Percentiles rank a stretch among this genome's conserved stretches.
Evolutionary conservation across 2,329 filamentous ascomycete species (phyloP).

Genomic region (Venturia nashicola): DNA sequence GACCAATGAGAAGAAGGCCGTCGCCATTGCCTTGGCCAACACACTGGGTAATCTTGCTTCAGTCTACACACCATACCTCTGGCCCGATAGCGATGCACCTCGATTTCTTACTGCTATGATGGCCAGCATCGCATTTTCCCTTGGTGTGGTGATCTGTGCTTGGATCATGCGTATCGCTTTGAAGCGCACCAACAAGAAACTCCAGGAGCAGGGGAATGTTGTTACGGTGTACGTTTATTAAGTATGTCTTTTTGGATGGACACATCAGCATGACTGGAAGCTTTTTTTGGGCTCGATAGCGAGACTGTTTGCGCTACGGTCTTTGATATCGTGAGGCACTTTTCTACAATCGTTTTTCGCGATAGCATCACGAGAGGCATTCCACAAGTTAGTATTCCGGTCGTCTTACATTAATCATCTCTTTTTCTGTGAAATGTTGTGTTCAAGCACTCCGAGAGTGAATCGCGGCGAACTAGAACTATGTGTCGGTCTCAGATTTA

Average conservation of each 20-base stretch:
- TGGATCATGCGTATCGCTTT: background rate
- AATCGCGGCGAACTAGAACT: background rate
- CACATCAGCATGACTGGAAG: background rate
- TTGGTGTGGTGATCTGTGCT: background rate
- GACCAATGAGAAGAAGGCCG: slow-evolving; percentile 32
- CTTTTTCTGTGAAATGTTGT: no score
- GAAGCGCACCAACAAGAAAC: background rate
- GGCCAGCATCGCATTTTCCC: background rate
- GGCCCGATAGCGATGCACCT: background rate
- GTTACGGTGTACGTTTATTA: background rate
- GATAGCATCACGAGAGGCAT: no score
- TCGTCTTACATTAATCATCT: no score
- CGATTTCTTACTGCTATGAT: background rate
- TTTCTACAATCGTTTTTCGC: no score
- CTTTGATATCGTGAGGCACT: no score
- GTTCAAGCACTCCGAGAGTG: background rate
- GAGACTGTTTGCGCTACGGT: no score
- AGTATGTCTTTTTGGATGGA: background rate
- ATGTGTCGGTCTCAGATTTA: background rate
- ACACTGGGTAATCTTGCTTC: slow-evolving; percentile 26
- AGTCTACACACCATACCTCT: slow-evolving; percentile 20
- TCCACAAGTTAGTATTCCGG: no score
- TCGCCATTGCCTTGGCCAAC: slow-evolving; percentile 30
- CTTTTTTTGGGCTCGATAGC: no score
- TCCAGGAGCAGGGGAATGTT: background rate